Percentiles rank a stretch among this genome's conserved stretches.
phyloP scores from a whole-genome alignment of 768 basidiomycete species.

The Kwoniella dejecticola region DNA sequence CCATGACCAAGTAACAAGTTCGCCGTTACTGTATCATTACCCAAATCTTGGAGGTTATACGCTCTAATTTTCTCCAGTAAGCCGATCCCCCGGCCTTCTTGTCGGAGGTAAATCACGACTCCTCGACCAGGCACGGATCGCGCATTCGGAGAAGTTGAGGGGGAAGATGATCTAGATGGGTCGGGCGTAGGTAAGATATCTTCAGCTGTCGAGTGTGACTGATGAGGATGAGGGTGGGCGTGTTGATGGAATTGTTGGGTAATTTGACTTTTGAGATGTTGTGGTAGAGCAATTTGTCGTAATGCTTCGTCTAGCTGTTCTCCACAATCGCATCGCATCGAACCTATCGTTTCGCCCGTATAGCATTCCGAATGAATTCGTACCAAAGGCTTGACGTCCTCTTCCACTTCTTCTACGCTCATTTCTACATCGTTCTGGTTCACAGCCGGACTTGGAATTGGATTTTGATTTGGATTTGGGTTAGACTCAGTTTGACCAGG shows the following conservation, averaged over 20 bases:
- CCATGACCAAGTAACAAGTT: conserved; percentile 92
- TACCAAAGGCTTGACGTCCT: conserved; percentile 72
- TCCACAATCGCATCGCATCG: conserved; percentile 97
- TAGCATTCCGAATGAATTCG: conserved; percentile 98
- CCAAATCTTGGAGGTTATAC: conserved; percentile 96
- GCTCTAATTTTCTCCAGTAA: conserved; percentile 92
- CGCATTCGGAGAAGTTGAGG: conserved; percentile 55
- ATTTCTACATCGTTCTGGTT: not conserved
- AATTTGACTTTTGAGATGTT: conserved; percentile 13
- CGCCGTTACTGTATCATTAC: conserved; percentile 97
- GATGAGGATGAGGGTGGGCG: not conserved
- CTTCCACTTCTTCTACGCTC: conserved; percentile 3
- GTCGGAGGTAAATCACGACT: conserved; percentile 89
- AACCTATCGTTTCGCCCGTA: conserved; percentile 97
- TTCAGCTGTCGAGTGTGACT: too few species aligned
- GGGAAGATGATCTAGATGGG: conserved; percentile 67
- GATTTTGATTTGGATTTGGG: conserved; percentile 1
- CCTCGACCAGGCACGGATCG: conserved; percentile 76
- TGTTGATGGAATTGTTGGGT: conserved; percentile 15
- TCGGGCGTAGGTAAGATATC: conserved; percentile 7
- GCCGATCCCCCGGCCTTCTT: conserved; percentile 97
- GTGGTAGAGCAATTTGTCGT: conserved; percentile 58
- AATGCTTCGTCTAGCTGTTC: conserved; percentile 99
- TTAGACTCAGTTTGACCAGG: conserved; percentile 36
- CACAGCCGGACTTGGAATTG: not conserved